Conservation (phyloP, 345 rosid genomes). For the Gossypium arboreum region DNA sequence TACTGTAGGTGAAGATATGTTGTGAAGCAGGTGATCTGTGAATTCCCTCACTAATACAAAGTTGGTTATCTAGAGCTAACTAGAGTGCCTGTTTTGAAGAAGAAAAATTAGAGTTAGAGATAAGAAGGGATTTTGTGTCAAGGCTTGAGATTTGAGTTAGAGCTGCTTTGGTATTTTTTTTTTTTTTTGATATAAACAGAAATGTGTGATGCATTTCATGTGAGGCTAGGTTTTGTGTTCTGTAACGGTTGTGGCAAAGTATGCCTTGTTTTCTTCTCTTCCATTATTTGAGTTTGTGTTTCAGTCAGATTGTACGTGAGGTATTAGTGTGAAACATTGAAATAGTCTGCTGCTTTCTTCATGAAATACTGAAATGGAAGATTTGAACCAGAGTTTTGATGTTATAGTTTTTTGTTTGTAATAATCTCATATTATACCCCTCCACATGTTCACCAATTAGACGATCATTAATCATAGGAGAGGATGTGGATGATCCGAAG, state of each 20-base stretch:
- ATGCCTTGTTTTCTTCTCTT: constrained; percentile 29
- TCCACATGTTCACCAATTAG: too few species aligned
- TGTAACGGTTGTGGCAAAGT: constrained; percentile 36
- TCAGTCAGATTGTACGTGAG: constrained; percentile 44
- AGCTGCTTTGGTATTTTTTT: constrained; percentile 19
- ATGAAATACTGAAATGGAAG: constrained; percentile 12
- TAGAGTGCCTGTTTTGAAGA: constrained; percentile 51
- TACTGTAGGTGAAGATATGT: constrained; percentile 24
- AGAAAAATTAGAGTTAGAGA: constrained; percentile 44
- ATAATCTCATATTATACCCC: too few species aligned
- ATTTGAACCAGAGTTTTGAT: background rate
- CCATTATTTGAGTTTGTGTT: constrained; percentile 31
- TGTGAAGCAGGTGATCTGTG: constrained; percentile 49
- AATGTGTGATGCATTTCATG: constrained; percentile 70
- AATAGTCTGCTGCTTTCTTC: constrained; percentile 28
- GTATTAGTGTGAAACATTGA: constrained; percentile 42
- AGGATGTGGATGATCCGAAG: too few species aligned
- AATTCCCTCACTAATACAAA: constrained; percentile 26
- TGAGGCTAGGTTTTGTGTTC: constrained; percentile 48
- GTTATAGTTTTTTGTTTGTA: background rate
- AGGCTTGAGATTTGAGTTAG: constrained; percentile 56
- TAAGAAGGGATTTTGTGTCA: background rate
- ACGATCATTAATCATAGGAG: too few species aligned
- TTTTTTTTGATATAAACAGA: constrained; percentile 35
- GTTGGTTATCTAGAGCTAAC: constrained; percentile 48